A percentile compares a stretch with the other conserved stretches of the same genome.
These are phyloP conservation scores for Phytopythium aichiense DNA, from an alignment of 352 stramenopile species.

Conservation along the genomic window DNA sequence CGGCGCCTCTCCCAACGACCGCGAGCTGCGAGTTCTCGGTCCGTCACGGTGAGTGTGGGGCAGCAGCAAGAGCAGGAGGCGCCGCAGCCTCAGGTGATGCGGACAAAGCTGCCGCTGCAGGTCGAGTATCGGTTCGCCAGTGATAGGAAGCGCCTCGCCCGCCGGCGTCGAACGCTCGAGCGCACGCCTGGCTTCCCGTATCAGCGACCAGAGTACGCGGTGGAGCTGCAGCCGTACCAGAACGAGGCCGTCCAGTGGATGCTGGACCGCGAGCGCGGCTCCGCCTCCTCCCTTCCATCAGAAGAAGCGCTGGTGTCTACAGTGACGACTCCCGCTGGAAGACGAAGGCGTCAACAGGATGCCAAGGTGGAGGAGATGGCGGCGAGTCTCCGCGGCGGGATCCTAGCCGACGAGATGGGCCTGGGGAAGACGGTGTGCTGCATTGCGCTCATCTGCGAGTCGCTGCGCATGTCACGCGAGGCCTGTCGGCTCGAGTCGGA, in stretches of 20 bases:
- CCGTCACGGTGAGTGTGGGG: neutral
- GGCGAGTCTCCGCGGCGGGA: conserved; percentile 55
- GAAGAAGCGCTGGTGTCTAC: neutral
- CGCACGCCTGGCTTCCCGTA: conserved; percentile 39
- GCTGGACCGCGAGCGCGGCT: conserved; percentile 41
- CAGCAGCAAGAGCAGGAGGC: neutral
- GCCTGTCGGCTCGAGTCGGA: conserved; percentile 13
- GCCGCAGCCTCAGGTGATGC: conserved; percentile 20
- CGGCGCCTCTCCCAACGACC: conserved; percentile 6
- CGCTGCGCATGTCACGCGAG: conserved; percentile 38
- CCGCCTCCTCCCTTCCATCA: neutral
- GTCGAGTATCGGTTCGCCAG: conserved; percentile 56
- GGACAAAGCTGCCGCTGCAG: conserved; percentile 55
- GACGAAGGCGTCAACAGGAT: conserved; percentile 21
- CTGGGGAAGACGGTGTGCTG: conserved; percentile 90
- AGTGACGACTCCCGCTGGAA: conserved; percentile 2
- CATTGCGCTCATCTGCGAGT: conserved; percentile 74
- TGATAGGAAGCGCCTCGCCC: conserved; percentile 38
- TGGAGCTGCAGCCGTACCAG: conserved; percentile 82
- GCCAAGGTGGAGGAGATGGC: conserved; percentile 32
- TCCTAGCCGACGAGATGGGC: conserved; percentile 88
- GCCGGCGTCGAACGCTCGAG: conserved; percentile 37
- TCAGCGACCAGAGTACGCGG: conserved; percentile 41
- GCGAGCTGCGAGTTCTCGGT: neutral
- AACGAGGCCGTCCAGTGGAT: conserved; percentile 88